Percentiles rank a stretch among this genome's conserved stretches.
Evolutionary conservation across 2,329 filamentous ascomycete species (phyloP).

Genomic region (Trichophyton mentagrophytes): DNA sequence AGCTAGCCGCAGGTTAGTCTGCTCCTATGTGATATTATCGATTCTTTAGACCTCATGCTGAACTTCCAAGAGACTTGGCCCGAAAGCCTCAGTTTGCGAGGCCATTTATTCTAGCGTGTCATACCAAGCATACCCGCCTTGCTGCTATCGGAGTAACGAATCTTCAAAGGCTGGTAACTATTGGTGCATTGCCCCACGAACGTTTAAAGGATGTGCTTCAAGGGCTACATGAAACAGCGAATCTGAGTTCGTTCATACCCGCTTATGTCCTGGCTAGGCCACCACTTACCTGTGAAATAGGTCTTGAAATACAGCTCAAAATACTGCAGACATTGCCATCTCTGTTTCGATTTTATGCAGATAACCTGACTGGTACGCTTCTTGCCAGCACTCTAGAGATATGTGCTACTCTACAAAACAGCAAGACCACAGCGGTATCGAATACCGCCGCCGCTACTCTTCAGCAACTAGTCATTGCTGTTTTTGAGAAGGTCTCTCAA

Average conservation of each 20-base stretch:
- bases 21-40: slow-evolving; percentile 3
- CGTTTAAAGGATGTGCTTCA: slow-evolving; percentile 78
- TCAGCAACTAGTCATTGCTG: slow-evolving; percentile 80
- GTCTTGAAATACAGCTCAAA: slow-evolving; percentile 84
- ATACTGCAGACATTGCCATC: slow-evolving; percentile 86
- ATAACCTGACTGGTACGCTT: slow-evolving; percentile 66
- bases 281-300: slow-evolving; percentile 23
- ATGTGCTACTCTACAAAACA: slow-evolving; percentile 79
- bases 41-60: slow-evolving; percentile 15
- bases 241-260: slow-evolving; percentile 44
- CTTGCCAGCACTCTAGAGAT: slow-evolving; percentile 75
- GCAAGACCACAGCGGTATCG: slow-evolving; percentile 86
- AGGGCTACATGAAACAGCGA: slow-evolving; percentile 70
- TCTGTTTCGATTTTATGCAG: slow-evolving; percentile 77
- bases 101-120: slow-evolving; percentile 86
- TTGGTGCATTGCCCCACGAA: slow-evolving; percentile 62
- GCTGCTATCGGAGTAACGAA: slow-evolving; percentile 78
- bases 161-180: slow-evolving; percentile 75
- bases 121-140: slow-evolving; percentile 80
- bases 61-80: slow-evolving; percentile 54
- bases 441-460: slow-evolving; percentile 94
- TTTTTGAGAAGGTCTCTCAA: slow-evolving; percentile 77
- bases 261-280: neutral
- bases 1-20: slow-evolving; percentile 53
- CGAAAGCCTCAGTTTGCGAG: slow-evolving; percentile 74